Evolutionary conservation across 768 basidiomycete genomes (phyloP).

Genomic region (Phallus indusiatus): DNA sequence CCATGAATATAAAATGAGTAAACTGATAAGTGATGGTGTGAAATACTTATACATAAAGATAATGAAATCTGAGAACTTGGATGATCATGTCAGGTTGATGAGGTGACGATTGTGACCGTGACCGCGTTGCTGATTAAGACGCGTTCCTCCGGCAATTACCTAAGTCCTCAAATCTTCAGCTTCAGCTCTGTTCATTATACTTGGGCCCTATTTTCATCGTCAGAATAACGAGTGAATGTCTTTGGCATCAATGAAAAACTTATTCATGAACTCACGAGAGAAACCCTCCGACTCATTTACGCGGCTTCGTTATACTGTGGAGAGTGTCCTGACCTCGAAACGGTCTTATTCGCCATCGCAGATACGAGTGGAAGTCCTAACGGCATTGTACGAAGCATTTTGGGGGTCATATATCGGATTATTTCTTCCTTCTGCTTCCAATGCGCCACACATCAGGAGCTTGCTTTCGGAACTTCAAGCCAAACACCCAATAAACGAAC

Average conservation of each 20-base stretch:
- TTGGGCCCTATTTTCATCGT: background rate
- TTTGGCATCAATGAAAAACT: background rate
- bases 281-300: background rate
- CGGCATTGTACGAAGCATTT: constrained; percentile 72
- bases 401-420: constrained; percentile 68
- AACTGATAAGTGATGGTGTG: too few relatives aligned
- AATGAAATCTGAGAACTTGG: too few relatives aligned
- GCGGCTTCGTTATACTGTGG: constrained; percentile 3
- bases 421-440: constrained; percentile 53
- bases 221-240: background rate
- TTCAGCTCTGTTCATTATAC: background rate
- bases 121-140: too few relatives aligned
- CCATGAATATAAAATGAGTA: too few relatives aligned
- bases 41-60: too few relatives aligned
- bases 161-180: background rate
- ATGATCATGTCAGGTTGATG: too few relatives aligned
- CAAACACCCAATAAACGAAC: constrained; percentile 42
- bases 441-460: constrained; percentile 45
- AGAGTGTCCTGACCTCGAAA: background rate
- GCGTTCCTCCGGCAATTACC: background rate
- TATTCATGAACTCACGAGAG: constrained; percentile 9
- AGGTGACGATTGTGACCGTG: too few relatives aligned
- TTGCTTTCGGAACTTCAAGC: constrained; percentile 66
- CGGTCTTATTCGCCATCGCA: background rate
- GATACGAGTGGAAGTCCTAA: constrained; percentile 75